A percentile compares a stretch with the other conserved stretches of the same genome.
Conservation (phyloP, 306 rosid species). For the Rosa lucieae region DNA sequence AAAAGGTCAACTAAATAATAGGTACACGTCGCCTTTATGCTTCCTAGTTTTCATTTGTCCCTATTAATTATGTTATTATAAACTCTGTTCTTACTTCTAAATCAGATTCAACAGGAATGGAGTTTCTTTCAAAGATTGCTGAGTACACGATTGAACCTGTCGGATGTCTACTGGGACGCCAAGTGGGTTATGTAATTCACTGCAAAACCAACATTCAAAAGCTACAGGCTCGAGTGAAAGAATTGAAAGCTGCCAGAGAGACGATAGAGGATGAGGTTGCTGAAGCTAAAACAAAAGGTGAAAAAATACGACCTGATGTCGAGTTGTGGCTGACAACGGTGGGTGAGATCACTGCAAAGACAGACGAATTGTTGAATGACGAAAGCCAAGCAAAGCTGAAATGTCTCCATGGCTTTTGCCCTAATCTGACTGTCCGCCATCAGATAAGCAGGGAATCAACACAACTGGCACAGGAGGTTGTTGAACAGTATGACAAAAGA, state of each 20-base stretch:
- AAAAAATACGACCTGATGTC: background rate
- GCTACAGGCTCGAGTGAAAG: background rate
- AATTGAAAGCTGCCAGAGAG: background rate
- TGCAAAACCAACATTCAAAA: background rate
- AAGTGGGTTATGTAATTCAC: constrained; percentile 2
- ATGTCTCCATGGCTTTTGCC: background rate
- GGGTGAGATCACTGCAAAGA: background rate
- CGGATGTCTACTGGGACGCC: background rate
- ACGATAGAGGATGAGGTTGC: background rate
- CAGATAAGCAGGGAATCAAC: background rate
- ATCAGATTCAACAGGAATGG: background rate
- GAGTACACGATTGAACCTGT: background rate
- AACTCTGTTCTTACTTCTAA: no score
- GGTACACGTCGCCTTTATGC: no score
- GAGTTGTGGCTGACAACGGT: background rate
- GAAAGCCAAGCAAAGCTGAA: background rate
- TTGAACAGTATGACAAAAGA: background rate
- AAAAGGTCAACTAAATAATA: no score
- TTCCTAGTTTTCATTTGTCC: no score
- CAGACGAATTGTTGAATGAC: background rate
- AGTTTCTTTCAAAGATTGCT: background rate
- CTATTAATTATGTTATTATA: no score
- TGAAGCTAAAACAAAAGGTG: background rate
- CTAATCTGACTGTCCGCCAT: background rate
- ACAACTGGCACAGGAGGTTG: background rate